Evolutionary conservation across 495 filamentous ascomycete genomes (phyloP), one percentile per base, ranked within the genome.

Genomic region (Barbatosphaeria neglecta): DNA sequence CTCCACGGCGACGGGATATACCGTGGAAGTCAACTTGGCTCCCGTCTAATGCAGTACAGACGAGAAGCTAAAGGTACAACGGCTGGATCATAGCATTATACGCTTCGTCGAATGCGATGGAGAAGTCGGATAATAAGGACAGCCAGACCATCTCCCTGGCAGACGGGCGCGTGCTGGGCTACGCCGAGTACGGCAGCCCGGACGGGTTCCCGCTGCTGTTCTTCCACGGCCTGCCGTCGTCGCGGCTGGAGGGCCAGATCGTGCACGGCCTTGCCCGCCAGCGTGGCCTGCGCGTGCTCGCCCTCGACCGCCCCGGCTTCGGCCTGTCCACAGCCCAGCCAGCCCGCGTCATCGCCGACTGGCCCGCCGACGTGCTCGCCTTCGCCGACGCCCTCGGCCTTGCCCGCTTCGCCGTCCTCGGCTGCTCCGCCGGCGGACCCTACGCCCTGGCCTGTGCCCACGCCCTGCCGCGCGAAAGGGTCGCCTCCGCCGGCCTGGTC

Each of bases 361-460:
- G 64, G 59, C 56, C 68, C 0, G 37, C 46, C 11, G 72, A 75
- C 39, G 53, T 73, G 10, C 50, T 51, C 5, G 56, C 57, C 0
- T 55, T 75, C 0, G 64, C 64, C 6, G 42, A 50, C 20, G 56
- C 70, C 38, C 50, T 73, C 1, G 50, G 52, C 0, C 38, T 74
- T 0, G 44, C 44, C 0, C 50, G 55, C 8, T 75, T 70, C 52
- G 59, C 54, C 6, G 48, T 75, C 15, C 31, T 77, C n/a, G 72
- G 70, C 3, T 48, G 53, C 20, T 71, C 65, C 0, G 72, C 72
- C 2, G 74, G 74, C 1, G 63, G 58, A 1, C 72, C 72, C 1
- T 75, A 68, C 47, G 67, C 63, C 4, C 46, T 74, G 13, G 73
- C 72, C 0, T 75, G 70, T 45, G 66, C 64, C 15, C 45, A 62